Percentiles rank a stretch among this genome's conserved stretches.
Evolutionary conservation across 208 protist species (phyloP).

Genomic region (Zelonia costaricensis): DNA sequence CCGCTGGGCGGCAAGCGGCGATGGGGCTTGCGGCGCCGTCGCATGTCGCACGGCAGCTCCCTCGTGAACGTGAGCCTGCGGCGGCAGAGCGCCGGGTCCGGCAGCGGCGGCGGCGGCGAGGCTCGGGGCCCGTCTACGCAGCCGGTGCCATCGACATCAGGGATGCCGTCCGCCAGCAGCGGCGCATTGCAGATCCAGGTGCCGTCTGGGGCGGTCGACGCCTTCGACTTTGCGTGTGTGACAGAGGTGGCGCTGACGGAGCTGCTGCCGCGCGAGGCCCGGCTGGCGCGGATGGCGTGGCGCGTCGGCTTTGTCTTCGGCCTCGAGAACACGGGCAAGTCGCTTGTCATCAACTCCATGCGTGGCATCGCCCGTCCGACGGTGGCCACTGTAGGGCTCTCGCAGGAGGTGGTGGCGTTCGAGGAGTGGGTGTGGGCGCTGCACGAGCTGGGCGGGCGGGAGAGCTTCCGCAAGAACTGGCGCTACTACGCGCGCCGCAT

Average conservation of each 20-base stretch:
- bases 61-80: too few relatives aligned
- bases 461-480: slow-evolving; percentile 83
- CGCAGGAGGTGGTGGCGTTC: slow-evolving; percentile 71
- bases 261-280: slow-evolving; percentile 74
- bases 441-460: slow-evolving; percentile 84
- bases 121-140: too few relatives aligned
- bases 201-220: not conserved
- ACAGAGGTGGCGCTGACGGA: slow-evolving; percentile 61
- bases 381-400: slow-evolving; percentile 79
- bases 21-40: slow-evolving; percentile 7
- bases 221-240: slow-evolving; percentile 65
- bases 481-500: slow-evolving; percentile 69
- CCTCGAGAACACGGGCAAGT: slow-evolving; percentile 84
- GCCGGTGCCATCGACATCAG: too few relatives aligned
- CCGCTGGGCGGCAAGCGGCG: not conserved
- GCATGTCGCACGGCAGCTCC: slow-evolving; percentile 3
- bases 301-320: slow-evolving; percentile 72
- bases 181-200: not conserved
- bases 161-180: not conserved
- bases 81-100: too few relatives aligned
- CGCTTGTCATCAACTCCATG: slow-evolving; percentile 76
- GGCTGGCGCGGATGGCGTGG: slow-evolving; percentile 52
- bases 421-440: slow-evolving; percentile 82
- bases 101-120: too few relatives aligned
- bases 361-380: slow-evolving; percentile 62